Conservation (phyloP, 2,329 filamentous ascomycete genomes). For the Keithomyces neogunnii region DNA sequence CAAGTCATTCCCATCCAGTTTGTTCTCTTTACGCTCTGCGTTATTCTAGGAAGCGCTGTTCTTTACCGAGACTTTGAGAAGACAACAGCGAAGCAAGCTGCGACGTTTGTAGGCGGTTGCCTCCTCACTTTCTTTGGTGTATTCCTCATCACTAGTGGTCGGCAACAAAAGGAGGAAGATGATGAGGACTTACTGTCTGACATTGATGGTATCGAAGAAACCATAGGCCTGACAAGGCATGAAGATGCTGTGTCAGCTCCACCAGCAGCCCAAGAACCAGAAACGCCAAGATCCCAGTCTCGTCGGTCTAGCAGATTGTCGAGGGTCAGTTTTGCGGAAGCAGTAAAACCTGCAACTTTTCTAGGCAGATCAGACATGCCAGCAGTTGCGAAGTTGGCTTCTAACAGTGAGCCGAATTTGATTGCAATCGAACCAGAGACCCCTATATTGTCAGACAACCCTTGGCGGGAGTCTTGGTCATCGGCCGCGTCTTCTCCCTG, state of each 20-base stretch:
- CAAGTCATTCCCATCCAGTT: constrained; percentile 98
- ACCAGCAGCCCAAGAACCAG: constrained; percentile 11
- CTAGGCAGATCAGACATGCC: constrained; percentile 27
- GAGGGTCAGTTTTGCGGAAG: constrained; percentile 34
- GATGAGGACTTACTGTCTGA: constrained; percentile 49
- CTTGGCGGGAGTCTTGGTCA: constrained; percentile 32
- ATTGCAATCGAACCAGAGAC: constrained; percentile 27
- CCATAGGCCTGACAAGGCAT: constrained; percentile 51
- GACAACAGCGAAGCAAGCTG: constrained; percentile 61
- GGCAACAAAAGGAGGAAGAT: constrained; percentile 51
- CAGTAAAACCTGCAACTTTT: constrained; percentile 27
- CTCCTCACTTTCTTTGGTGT: constrained; percentile 90
- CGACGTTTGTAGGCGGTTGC: constrained; percentile 86
- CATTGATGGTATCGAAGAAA: constrained; percentile 53
- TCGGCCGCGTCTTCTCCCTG: constrained; percentile 20
- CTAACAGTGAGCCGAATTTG: constrained; percentile 22
- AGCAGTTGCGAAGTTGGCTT: constrained; percentile 23
- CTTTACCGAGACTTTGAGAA: constrained; percentile 93
- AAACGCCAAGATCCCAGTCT: constrained; percentile 24
- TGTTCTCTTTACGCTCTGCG: constrained; percentile 89
- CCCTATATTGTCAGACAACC: constrained; percentile 32
- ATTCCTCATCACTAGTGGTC: constrained; percentile 90
- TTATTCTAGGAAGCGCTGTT: constrained; percentile 88
- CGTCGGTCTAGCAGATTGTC: constrained; percentile 41
- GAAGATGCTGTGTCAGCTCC: constrained; percentile 17